Percentiles rank a stretch among this genome's conserved stretches.
Conservation (phyloP, 2,329 filamentous ascomycete species). For the Colletotrichum cordylinicola region DNA sequence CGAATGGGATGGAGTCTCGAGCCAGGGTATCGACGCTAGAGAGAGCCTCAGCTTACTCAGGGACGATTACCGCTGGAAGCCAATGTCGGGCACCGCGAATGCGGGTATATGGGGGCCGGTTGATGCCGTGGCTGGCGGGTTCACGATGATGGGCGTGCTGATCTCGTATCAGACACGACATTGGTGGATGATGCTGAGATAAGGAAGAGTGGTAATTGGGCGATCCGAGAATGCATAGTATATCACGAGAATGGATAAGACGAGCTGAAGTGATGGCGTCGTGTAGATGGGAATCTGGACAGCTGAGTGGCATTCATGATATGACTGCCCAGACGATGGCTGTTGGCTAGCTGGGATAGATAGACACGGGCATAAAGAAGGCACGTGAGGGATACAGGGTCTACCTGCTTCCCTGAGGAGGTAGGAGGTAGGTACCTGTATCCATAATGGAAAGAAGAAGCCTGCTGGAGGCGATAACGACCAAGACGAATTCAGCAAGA, state of each 20-base stretch:
- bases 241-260: background rate
- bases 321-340: background rate
- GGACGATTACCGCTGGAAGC: background rate
- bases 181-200: background rate
- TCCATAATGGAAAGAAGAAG: background rate
- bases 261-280: background rate
- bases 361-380: background rate
- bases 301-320: background rate
- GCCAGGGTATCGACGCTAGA: background rate
- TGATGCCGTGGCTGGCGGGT: background rate
- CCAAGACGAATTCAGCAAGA: background rate
- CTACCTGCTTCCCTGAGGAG: background rate
- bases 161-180: background rate
- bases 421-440: background rate
- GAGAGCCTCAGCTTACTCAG: conserved; percentile 15
- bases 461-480: background rate
- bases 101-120: background rate
- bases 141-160: background rate
- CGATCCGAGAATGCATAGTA: background rate
- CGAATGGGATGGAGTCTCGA: background rate
- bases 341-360: background rate
- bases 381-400: background rate
- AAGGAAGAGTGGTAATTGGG: background rate
- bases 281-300: background rate
- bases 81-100: background rate